These are phyloP conservation scores for Colletotrichum lini DNA, from an alignment of 2,329 filamentous ascomycete genomes.

Conservation along the genomic window DNA sequence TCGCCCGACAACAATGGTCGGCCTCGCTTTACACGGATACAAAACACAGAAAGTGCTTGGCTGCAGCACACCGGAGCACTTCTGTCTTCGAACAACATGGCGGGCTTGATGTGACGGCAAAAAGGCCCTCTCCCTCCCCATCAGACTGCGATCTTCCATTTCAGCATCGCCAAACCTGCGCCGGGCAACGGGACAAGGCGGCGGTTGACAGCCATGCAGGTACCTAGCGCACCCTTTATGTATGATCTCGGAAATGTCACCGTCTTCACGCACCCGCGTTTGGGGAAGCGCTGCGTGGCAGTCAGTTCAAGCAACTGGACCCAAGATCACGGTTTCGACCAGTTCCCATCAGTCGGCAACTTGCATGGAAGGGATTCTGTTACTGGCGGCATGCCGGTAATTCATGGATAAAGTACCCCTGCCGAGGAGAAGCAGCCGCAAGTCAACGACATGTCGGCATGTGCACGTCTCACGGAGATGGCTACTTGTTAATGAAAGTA, in stretches of 20 bases:
- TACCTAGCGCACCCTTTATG: neutral
- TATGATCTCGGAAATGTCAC: neutral
- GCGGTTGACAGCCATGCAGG: neutral
- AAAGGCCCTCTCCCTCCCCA: conserved; percentile 4
- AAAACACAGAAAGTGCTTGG: neutral
- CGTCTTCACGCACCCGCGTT: neutral
- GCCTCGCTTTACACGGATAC: neutral
- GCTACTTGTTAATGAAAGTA: neutral
- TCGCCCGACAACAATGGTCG: neutral
- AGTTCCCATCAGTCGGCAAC: conserved; percentile 19
- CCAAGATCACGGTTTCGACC: conserved; percentile 33
- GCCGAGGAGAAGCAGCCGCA: conserved; percentile 26
- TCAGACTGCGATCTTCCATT: neutral
- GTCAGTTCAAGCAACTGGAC: conserved; percentile 17
- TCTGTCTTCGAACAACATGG: too few species aligned
- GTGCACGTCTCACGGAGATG: conserved; percentile 3
- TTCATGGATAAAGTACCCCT: conserved; percentile 33
- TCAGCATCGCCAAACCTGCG: neutral
- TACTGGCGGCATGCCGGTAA: conserved; percentile 31
- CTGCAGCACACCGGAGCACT: neutral
- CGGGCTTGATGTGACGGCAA: neutral
- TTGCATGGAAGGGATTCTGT: neutral
- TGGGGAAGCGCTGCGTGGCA: neutral
- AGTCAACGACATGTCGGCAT: conserved; percentile 25
- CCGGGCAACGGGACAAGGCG: neutral